Conservation (phyloP, 768 basidiomycete species). For the Fomitopsis serialis region DNA sequence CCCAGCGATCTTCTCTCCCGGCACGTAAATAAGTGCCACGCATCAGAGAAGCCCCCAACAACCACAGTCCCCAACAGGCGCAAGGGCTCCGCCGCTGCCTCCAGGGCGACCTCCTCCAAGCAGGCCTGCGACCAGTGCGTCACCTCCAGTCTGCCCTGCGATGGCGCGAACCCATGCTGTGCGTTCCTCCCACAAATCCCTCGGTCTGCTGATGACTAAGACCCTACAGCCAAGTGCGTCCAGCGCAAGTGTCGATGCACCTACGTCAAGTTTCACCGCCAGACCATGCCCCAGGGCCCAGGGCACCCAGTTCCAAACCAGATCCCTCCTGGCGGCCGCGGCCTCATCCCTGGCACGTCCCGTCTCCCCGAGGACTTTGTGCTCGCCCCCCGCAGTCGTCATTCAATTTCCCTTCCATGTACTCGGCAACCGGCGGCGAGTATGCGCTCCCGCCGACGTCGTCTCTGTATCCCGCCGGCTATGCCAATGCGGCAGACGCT, state of each 20-base stretch:
- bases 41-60: constrained; percentile 57
- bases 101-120: constrained; percentile 73
- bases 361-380: constrained; percentile 38
- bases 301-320: constrained; percentile 47
- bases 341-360: constrained; percentile 13
- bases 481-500: not conserved
- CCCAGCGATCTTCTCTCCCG: constrained; percentile 76
- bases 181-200: constrained; percentile 17
- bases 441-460: constrained; percentile 22
- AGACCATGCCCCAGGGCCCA: constrained; percentile 73
- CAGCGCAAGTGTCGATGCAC: constrained; percentile 71
- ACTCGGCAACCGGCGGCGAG: constrained; percentile 23
- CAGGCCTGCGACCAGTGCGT: constrained; percentile 86
- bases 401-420: constrained; percentile 26
- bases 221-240: constrained; percentile 58
- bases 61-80: constrained; percentile 41
- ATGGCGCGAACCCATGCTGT: constrained; percentile 79
- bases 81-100: constrained; percentile 61
- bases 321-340: constrained; percentile 13
- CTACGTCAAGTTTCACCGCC: constrained; percentile 77
- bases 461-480: constrained; percentile 24
- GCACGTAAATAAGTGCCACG: constrained; percentile 86
- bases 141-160: constrained; percentile 67
- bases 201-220: not conserved
- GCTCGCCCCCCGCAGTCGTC: constrained; percentile 29